Conservation (phyloP, 805 yeast genomes). For the Yarrowia sp. region DNA sequence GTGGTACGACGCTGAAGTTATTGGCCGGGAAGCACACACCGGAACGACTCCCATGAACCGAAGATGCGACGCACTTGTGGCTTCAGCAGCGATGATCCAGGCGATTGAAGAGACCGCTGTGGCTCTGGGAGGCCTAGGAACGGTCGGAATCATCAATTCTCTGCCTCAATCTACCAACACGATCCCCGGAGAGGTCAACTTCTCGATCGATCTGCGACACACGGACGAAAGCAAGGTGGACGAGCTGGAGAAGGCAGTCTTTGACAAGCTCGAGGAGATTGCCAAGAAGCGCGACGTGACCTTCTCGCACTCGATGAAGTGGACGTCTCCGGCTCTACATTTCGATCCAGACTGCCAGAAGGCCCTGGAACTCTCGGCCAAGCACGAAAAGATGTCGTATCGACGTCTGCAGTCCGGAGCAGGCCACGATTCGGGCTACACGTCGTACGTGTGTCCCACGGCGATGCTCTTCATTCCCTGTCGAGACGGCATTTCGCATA, state of each 20-base stretch:
- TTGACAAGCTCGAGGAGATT: constrained; percentile 38
- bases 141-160: constrained; percentile 57
- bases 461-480: constrained; percentile 75
- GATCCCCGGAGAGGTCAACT: constrained; percentile 59
- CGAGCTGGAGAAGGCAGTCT: constrained; percentile 42
- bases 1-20: constrained; percentile 58
- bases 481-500: constrained; percentile 63
- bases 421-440: constrained; percentile 69
- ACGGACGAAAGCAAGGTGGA: constrained; percentile 48
- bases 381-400: constrained; percentile 28
- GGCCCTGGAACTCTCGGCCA: constrained; percentile 54
- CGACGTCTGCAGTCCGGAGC: constrained; percentile 52
- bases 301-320: constrained; percentile 45
- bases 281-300: constrained; percentile 35
- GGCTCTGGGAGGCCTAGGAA: constrained; percentile 51
- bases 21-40: constrained; percentile 67
- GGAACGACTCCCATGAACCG: constrained; percentile 68
- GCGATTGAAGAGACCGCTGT: constrained; percentile 56
- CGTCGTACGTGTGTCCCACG: constrained; percentile 58
- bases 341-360: constrained; percentile 53
- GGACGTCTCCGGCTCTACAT: constrained; percentile 54
- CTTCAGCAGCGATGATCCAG: constrained; percentile 56
- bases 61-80: constrained; percentile 60
- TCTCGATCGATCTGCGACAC: constrained; percentile 58
- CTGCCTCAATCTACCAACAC: constrained; percentile 66